Base-by-base conservation (phyloP, 176 grass and related monocot species). In the Cymbopogon citratus region DNA sequence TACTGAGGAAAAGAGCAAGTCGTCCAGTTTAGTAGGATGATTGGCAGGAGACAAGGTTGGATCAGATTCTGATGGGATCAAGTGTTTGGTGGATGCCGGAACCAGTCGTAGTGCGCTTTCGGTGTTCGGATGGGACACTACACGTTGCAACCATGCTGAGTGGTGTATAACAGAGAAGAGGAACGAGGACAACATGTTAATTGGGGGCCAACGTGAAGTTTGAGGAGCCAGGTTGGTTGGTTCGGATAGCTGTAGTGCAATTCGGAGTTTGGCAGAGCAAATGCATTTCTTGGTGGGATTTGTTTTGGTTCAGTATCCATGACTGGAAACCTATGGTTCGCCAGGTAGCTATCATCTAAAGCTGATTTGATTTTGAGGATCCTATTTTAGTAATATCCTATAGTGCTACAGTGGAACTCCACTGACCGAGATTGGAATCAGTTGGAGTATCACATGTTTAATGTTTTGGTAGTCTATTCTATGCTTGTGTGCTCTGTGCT, bases 21-120 rank as follows among this genome's bases (percentile, higher is more conserved):
- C 8, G 1, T 44, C 48, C 46, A 26, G 6, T 23, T 2, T 33
- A 57, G 25, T 61, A 66, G 12, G 23, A 69, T 73, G 36, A 82
- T 63, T 83, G 57, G 26, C 63, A 81, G 66, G 54, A 46, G 83
- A 80, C 80, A 87, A 69, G 15, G 67, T 70, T 4, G 49, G 45
- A 73, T 73, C 41, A 43, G 45, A n/a, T 80, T 56, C 63, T 25
- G 36, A 69, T 81, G 61, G 78, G 46, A 12, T 62, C 62, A 46
- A 81, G 62, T 86, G 76, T 56, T 76, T 54, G 63, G 62, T 39
- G 74, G 34, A 41, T 56, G 63, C 62, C 16, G 7, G 68, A 26
- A 36, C 25, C 39, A 41, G 51, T 28, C 7, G 6, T n/a, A 6
- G 46, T 41, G 14, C 14, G 9, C 56, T 77, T 77, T 63, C 24